Evolutionary conservation across 345 rosid genomes (phyloP).

Genomic region (Toxicodendron radicans): DNA sequence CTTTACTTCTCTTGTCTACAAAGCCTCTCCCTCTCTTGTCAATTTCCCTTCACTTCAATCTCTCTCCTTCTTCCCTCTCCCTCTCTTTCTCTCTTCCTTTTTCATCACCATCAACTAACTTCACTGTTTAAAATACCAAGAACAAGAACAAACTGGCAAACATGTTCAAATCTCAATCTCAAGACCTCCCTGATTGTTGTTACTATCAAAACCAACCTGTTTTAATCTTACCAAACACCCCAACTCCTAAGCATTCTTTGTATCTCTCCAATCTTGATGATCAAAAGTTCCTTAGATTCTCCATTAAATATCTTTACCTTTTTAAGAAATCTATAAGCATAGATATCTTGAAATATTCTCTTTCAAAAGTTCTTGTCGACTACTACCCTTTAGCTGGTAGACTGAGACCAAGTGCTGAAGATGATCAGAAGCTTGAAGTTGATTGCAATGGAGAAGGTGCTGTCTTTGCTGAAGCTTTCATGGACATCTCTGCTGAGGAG

Average conservation of each 20-base stretch:
- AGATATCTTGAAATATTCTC: conserved; percentile 57
- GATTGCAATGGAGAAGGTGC: conserved; percentile 87
- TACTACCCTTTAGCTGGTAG: conserved; percentile 97
- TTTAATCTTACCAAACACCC: conserved; percentile 47
- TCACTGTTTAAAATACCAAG: background rate
- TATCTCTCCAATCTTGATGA: conserved; percentile 90
- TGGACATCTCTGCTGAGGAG: conserved; percentile 68
- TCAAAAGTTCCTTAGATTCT: conserved; percentile 91
- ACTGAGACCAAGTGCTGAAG: conserved; percentile 36
- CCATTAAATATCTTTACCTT: conserved; percentile 87
- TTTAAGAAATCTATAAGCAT: conserved; percentile 44
- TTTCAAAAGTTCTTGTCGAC: conserved; percentile 65
- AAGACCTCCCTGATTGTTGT: conserved; percentile 78
- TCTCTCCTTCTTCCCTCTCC: background rate
- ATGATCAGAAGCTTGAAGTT: conserved; percentile 60
- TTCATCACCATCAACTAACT: background rate
- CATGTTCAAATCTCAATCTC: conserved; percentile 32
- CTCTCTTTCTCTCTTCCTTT: conserved; percentile 1
- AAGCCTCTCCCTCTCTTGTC: conserved; percentile 6
- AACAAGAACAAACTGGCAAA: conserved; percentile 1
- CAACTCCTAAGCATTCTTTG: conserved; percentile 66
- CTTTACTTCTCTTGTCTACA: conserved; percentile 16
- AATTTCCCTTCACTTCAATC: background rate
- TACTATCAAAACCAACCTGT: conserved; percentile 50
- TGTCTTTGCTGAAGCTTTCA: conserved; percentile 74